These are phyloP conservation scores for Trichopus zeylanicus DNA, from an alignment of 116 monocot species.

Conservation along the genomic window DNA sequence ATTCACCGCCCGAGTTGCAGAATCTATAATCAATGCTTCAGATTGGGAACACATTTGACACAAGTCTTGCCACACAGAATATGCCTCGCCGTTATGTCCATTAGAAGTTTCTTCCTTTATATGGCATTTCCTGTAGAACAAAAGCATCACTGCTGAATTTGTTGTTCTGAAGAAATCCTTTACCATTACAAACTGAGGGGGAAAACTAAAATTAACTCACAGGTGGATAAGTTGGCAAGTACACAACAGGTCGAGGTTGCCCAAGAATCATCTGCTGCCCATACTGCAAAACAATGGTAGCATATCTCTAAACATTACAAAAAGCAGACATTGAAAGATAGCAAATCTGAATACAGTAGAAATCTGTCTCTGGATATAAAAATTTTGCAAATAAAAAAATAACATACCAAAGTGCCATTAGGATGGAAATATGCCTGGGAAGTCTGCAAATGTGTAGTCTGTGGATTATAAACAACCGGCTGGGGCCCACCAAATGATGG, in stretches of 20 bases:
- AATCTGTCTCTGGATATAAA: background rate
- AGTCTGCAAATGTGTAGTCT: conserved; percentile 32
- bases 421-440: conserved; percentile 48
- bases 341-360: background rate
- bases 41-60: too few species aligned
- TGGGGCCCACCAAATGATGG: conserved; percentile 48
- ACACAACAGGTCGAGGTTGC: conserved; percentile 16
- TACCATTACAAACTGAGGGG: too few species aligned
- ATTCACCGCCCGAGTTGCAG: too few species aligned
- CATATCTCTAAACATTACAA: background rate
- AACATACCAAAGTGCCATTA: conserved; percentile 44
- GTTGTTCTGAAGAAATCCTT: too few species aligned
- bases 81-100: too few species aligned
- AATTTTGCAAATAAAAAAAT: background rate
- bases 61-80: too few species aligned
- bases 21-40: too few species aligned
- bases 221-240: conserved; percentile 16
- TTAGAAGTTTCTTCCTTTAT: too few species aligned
- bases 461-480: conserved; percentile 44
- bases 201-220: conserved; percentile 9
- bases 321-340: too few species aligned
- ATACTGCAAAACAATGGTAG: conserved; percentile 39
- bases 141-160: too few species aligned
- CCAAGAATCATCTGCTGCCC: conserved; percentile 22
- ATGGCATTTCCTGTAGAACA: too few species aligned